Conservation (phyloP, 805 yeast species). For the Kodamaea fukazawae region DNA sequence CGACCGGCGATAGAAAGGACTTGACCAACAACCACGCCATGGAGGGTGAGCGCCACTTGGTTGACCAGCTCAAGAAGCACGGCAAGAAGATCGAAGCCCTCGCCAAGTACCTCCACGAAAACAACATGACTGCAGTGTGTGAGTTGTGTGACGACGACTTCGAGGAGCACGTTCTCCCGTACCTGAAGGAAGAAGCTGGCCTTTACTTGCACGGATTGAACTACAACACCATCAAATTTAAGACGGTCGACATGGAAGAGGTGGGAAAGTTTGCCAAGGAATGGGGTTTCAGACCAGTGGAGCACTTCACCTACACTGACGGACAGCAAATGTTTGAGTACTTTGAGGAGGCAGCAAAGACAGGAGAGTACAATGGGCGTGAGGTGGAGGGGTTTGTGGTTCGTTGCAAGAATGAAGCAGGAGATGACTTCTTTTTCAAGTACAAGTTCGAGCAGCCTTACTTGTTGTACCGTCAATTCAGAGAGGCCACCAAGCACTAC, state of each 20-base stretch:
- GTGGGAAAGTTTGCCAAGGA: slow-evolving; percentile 59
- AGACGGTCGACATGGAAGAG: slow-evolving; percentile 58
- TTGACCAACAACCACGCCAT: slow-evolving; percentile 65
- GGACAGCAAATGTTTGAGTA: slow-evolving; percentile 46
- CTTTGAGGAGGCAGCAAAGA: slow-evolving; percentile 53
- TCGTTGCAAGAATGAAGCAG: slow-evolving; percentile 47
- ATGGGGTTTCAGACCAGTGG: slow-evolving; percentile 71
- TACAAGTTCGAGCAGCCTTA: slow-evolving; percentile 96
- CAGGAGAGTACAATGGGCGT: slow-evolving; percentile 66
- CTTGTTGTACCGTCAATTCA: slow-evolving; percentile 80
- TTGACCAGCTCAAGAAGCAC: slow-evolving; percentile 44
- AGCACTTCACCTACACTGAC: slow-evolving; percentile 40
- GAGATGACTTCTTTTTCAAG: slow-evolving; percentile 73
- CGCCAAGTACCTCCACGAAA: slow-evolving; percentile 50
- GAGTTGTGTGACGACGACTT: slow-evolving; percentile 90
- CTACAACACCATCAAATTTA: slow-evolving; percentile 58
- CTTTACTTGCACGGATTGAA: slow-evolving; percentile 89
- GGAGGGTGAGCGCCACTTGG: slow-evolving; percentile 62
- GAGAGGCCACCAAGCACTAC: slow-evolving; percentile 75
- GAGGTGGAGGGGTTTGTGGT: slow-evolving; percentile 95
- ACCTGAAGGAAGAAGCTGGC: slow-evolving; percentile 66
- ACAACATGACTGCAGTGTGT: slow-evolving; percentile 78
- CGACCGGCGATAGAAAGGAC: slow-evolving; percentile 68
- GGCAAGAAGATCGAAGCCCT: slow-evolving; percentile 48
- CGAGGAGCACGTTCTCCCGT: slow-evolving; percentile 90